Evolutionary conservation across 306 rosid species (phyloP).

Genomic region (Sphenostylis stenocarpa): DNA sequence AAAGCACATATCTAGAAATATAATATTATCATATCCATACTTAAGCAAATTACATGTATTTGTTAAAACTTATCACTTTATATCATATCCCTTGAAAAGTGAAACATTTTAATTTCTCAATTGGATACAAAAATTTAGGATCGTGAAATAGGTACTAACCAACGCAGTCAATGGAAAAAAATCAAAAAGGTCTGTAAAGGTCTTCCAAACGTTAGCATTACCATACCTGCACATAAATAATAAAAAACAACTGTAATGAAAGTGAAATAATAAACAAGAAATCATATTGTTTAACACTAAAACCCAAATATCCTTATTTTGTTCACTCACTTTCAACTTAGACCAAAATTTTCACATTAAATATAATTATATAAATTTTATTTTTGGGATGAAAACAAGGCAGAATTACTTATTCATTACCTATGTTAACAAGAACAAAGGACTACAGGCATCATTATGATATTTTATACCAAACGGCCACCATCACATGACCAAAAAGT

Average conservation of each 20-base stretch:
- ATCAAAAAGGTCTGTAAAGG: conserved; percentile 96
- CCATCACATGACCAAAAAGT: neutral
- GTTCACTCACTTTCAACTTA: conserved; percentile 7
- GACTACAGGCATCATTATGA: neutral
- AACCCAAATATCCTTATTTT: conserved; percentile 11
- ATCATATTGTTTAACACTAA: conserved; percentile 8
- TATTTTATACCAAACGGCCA: neutral
- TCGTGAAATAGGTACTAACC: too few species aligned
- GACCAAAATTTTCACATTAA: neutral
- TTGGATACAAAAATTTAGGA: too few species aligned
- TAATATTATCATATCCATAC: neutral
- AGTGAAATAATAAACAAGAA: neutral
- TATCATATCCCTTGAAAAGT: neutral
- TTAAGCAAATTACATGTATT: neutral
- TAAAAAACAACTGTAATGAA: conserved; percentile 17
- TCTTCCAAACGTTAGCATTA: conserved; percentile 97
- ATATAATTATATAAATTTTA: neutral
- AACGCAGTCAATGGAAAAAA: conserved; percentile 96
- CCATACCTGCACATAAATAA: conserved; percentile 75
- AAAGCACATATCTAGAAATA: conserved; percentile 7
- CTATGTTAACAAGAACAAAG: neutral
- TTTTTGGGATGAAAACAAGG: neutral
- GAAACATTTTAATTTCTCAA: too few species aligned
- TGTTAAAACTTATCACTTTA: neutral
- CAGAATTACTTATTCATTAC: neutral